Evolutionary conservation across 2,329 filamentous ascomycete genomes (phyloP).

Genomic region (Pezicula carpinea): DNA sequence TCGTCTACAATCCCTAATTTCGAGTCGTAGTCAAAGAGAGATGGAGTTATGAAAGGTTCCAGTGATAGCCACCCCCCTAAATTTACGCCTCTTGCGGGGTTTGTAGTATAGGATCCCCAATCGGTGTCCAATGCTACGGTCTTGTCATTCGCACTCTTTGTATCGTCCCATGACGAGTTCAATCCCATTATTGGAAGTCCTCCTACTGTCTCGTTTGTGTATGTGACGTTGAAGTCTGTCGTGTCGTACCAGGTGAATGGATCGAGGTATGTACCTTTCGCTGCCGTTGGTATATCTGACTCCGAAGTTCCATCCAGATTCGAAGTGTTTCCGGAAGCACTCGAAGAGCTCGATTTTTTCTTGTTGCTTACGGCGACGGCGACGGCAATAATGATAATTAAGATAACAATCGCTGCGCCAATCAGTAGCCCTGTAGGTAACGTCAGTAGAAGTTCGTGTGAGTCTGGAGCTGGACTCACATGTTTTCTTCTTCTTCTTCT

Average conservation of each 20-base stretch:
- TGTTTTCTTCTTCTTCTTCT: constrained; percentile 55
- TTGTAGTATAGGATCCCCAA: constrained; percentile 73
- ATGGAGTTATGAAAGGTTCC: constrained; percentile 94
- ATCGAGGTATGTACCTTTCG: constrained; percentile 73
- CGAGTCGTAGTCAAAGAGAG: constrained; percentile 68
- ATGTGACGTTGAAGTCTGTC: constrained; percentile 88
- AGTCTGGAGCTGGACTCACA: constrained; percentile 39
- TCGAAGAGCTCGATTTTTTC: constrained; percentile 31
- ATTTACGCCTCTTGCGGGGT: constrained; percentile 84
- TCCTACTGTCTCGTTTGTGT: constrained; percentile 79
- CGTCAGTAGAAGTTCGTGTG: background rate
- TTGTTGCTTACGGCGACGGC: constrained; percentile 65
- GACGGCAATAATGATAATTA: constrained; percentile 64
- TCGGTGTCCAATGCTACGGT: constrained; percentile 71
- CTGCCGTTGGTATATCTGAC: constrained; percentile 48
- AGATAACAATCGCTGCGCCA: constrained; percentile 46
- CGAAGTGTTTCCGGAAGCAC: constrained; percentile 22
- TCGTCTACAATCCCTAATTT: constrained; percentile 72
- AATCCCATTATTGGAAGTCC: constrained; percentile 89
- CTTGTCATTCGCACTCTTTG: constrained; percentile 68
- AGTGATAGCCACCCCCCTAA: constrained; percentile 90
- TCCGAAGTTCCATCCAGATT: constrained; percentile 49
- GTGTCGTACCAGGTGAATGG: constrained; percentile 92
- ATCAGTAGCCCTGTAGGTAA: constrained; percentile 42
- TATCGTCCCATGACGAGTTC: constrained; percentile 81